A percentile compares a stretch with the other conserved stretches of the same genome.
These are phyloP conservation scores for Myxozyma neotropica DNA, from an alignment of 805 yeast genomes.

Conservation along the genomic window DNA sequence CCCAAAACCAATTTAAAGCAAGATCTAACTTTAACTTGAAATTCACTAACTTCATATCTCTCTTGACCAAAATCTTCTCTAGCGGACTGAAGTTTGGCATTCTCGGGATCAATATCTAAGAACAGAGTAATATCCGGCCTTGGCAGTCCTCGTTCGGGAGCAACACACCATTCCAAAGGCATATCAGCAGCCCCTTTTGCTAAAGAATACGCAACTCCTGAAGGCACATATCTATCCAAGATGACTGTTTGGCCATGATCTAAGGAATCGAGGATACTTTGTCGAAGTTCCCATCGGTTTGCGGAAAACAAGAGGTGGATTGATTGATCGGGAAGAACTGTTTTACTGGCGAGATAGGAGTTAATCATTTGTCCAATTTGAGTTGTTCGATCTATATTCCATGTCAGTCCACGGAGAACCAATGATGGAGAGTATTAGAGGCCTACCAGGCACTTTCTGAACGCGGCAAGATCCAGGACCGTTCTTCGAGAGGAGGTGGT, in stretches of 20 bases:
- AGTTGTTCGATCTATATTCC: conserved; percentile 67
- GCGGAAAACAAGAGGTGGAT: conserved; percentile 89
- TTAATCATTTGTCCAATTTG: conserved; percentile 78
- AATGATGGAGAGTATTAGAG: not conserved
- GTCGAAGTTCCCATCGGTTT: conserved; percentile 85
- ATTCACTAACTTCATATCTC: conserved; percentile 73
- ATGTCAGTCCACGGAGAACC: not conserved
- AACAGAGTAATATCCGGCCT: conserved; percentile 84
- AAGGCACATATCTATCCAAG: conserved; percentile 84
- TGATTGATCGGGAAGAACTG: conserved; percentile 69
- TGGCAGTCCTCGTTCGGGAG: conserved; percentile 83
- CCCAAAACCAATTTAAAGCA: conserved; percentile 49
- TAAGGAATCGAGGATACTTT: conserved; percentile 51
- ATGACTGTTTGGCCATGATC: conserved; percentile 61
- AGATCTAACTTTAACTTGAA: conserved; percentile 71
- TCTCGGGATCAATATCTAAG: conserved; percentile 59
- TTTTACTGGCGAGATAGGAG: conserved; percentile 56
- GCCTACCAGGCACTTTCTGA: conserved; percentile 70
- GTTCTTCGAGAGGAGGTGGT: conserved; percentile 35
- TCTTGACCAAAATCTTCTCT: conserved; percentile 94
- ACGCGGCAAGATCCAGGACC: conserved; percentile 49
- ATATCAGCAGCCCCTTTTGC: conserved; percentile 64
- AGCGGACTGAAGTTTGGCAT: conserved; percentile 39
- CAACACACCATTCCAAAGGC: conserved; percentile 72
- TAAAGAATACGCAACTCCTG: conserved; percentile 89